phyloP scores from a whole-genome alignment of 1,284 basidiomycete species.

The Cutaneotrichosporon sp. region DNA sequence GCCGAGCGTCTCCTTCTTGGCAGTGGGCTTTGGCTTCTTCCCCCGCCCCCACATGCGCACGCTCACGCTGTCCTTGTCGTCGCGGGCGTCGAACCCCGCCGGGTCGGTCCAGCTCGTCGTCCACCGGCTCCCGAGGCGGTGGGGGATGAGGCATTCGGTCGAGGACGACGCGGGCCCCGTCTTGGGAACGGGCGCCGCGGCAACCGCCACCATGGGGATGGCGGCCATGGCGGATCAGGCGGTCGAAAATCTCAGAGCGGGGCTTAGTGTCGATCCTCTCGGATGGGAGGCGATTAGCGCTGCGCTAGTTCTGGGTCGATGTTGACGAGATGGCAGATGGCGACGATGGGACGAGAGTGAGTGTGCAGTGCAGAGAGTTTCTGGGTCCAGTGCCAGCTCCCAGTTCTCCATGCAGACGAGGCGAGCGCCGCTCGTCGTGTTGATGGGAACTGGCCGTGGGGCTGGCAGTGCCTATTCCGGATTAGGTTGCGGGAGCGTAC shows the following conservation, averaged over 20 bases:
- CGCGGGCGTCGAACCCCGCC: background rate
- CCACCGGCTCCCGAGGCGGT: background rate
- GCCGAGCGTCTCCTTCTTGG: background rate
- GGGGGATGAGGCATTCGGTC: slow-evolving; percentile 4
- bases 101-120: slow-evolving; percentile 5
- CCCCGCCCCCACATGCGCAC: background rate
- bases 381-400: background rate
- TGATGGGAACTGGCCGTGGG: background rate
- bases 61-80: background rate
- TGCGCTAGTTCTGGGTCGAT: background rate
- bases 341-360: background rate
- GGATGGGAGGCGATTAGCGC: background rate
- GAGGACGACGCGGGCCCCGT: background rate
- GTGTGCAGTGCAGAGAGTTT: background rate
- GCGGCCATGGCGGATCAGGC: background rate
- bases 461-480: background rate
- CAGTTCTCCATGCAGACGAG: background rate
- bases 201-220: slow-evolving; percentile 5
- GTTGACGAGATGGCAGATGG: background rate
- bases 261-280: background rate
- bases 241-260: background rate
- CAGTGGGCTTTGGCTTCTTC: background rate
- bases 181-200: background rate
- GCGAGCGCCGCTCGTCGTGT: background rate
- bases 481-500: background rate